These are phyloP conservation scores for Fusarium pilosicola DNA, from an alignment of 2,329 filamentous ascomycete genomes.

Conservation along the genomic window DNA sequence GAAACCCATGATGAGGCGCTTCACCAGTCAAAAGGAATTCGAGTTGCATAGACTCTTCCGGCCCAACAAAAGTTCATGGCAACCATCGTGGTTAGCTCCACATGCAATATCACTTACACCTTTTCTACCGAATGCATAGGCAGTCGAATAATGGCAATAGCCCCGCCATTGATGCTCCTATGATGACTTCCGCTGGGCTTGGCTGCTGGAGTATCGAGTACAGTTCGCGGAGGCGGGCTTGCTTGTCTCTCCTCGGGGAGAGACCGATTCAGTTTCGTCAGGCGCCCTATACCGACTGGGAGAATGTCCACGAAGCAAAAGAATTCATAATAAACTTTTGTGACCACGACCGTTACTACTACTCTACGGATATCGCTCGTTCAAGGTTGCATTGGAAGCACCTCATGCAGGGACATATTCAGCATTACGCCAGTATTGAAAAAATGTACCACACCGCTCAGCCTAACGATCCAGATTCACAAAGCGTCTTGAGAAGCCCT, in stretches of 20 bases:
- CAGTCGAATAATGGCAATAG: constrained; percentile 10
- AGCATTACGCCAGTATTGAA: constrained; percentile 9
- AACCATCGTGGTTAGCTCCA: constrained; percentile 1
- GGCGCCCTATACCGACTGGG: constrained; percentile 4
- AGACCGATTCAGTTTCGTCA: background rate
- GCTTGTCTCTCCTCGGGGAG: background rate
- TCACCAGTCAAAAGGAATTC: background rate
- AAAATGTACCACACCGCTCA: constrained; percentile 28
- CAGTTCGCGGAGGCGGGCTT: constrained; percentile 1
- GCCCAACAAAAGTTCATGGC: constrained; percentile 22
- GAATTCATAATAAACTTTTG: background rate
- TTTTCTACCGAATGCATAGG: constrained; percentile 11
- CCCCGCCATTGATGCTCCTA: constrained; percentile 22
- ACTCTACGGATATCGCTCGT: background rate
- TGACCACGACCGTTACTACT: background rate
- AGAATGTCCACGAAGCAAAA: background rate
- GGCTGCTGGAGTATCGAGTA: constrained; percentile 33
- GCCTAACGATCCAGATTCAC: background rate
- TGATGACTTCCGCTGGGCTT: constrained; percentile 15
- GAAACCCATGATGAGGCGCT: constrained; percentile 3
- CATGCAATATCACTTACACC: background rate
- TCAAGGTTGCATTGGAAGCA: constrained; percentile 21
- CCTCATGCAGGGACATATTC: constrained; percentile 35
- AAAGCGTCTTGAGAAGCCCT: constrained; percentile 14
- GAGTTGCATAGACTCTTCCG: constrained; percentile 8